Conservation (phyloP, 768 basidiomycete genomes). For the Collybia mongolica region DNA sequence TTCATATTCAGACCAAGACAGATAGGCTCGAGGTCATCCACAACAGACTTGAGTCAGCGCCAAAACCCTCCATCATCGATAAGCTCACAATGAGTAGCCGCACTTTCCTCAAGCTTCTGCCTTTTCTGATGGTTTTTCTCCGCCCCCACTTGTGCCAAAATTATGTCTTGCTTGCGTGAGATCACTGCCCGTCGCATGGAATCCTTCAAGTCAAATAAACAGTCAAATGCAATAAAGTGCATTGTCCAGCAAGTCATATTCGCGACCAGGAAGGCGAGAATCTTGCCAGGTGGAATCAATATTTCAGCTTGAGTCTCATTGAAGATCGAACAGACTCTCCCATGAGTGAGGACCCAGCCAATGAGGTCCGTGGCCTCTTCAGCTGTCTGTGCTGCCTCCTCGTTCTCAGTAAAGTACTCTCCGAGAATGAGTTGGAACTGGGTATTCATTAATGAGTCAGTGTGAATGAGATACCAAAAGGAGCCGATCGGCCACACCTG, state of each 20-base stretch:
- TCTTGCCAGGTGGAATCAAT: slow-evolving; percentile 12
- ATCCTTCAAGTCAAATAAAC: slow-evolving; percentile 19
- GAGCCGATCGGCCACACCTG: too few species aligned
- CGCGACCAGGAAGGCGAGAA: slow-evolving; percentile 21
- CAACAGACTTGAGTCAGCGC: slow-evolving; percentile 14
- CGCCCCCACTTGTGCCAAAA: slow-evolving; percentile 23
- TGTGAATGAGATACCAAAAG: background rate
- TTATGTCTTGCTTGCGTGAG: slow-evolving; percentile 14
- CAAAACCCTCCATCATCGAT: slow-evolving; percentile 19
- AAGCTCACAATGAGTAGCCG: slow-evolving; percentile 17
- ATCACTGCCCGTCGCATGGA: slow-evolving; percentile 18
- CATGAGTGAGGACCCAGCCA: slow-evolving; percentile 24
- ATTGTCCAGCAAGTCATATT: slow-evolving; percentile 28
- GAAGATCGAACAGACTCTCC: slow-evolving; percentile 22
- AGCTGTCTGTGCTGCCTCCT: slow-evolving; percentile 20
- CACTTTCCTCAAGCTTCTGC: slow-evolving; percentile 16
- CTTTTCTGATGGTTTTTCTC: slow-evolving; percentile 23
- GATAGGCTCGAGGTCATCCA: slow-evolving; percentile 25
- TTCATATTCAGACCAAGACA: slow-evolving; percentile 23
- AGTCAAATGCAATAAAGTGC: slow-evolving; percentile 22
- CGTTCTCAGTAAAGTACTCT: slow-evolving; percentile 21
- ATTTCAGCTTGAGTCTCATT: slow-evolving; percentile 16
- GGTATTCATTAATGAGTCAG: background rate
- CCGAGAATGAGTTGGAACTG: slow-evolving; percentile 21
- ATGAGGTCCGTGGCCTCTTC: slow-evolving; percentile 22